These are phyloP conservation scores for Xylaria sp. DNA, from an alignment of 2,329 filamentous ascomycete genomes.

Conservation along the genomic window DNA sequence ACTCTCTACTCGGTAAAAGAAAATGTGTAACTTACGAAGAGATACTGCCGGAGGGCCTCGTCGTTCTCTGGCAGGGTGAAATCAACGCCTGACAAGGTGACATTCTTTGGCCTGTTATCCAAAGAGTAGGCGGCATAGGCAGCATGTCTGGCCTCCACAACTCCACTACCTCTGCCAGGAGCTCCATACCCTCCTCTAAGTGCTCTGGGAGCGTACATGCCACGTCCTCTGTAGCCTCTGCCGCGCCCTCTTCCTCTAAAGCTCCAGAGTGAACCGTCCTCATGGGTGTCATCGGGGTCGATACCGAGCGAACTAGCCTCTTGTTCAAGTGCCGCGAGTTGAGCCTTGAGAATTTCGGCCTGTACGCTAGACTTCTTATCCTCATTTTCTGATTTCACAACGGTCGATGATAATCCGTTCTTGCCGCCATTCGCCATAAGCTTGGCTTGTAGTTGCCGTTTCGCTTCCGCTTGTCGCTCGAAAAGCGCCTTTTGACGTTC, in stretches of 20 bases:
- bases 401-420: conserved; percentile 21
- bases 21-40: conserved; percentile 50
- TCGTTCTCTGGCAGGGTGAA: conserved; percentile 59
- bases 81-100: conserved; percentile 59
- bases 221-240: conserved; percentile 36
- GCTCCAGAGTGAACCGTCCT: conserved; percentile 37
- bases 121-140: conserved; percentile 61
- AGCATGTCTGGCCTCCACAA: conserved; percentile 36
- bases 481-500: conserved; percentile 57
- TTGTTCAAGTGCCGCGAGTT: conserved; percentile 66
- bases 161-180: conserved; percentile 39
- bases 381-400: conserved; percentile 22
- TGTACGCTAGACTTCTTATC: conserved; percentile 38
- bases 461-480: conserved; percentile 60
- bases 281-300: conserved; percentile 49
- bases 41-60: conserved; percentile 64
- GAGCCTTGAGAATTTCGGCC: conserved; percentile 62
- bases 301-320: conserved; percentile 67
- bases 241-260: conserved; percentile 36
- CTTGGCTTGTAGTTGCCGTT: conserved; percentile 54
- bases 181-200: conserved; percentile 41
- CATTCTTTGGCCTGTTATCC: conserved; percentile 68
- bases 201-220: conserved; percentile 35
- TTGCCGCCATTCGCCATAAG: conserved; percentile 48
- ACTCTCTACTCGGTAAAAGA: conserved; percentile 9